Evolutionary conservation across 2,329 filamentous ascomycete species (phyloP).

Genomic region (Penicillium sp.): DNA sequence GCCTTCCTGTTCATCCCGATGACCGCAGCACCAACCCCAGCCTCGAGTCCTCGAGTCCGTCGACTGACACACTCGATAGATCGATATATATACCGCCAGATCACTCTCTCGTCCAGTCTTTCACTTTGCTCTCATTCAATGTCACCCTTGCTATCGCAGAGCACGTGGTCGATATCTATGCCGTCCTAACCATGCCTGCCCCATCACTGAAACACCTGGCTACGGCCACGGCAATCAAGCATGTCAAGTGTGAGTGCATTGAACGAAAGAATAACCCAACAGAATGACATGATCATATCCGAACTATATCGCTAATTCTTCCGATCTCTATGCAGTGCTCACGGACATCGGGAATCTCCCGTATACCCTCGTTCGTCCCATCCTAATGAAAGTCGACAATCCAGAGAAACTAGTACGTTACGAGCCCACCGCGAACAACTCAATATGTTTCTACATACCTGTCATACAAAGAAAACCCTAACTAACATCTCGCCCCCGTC

Average conservation of each 20-base stretch:
- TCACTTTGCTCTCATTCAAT: constrained; percentile 26
- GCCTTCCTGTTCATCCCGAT: neutral
- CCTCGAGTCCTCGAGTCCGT: neutral
- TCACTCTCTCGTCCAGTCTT: neutral
- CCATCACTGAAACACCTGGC: constrained; percentile 45
- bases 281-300: neutral
- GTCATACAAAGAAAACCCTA: neutral
- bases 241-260: constrained; percentile 43
- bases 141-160: constrained; percentile 9
- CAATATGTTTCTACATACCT: neutral
- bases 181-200: constrained; percentile 39
- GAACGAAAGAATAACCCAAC: neutral
- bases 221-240: constrained; percentile 44
- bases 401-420: constrained; percentile 71
- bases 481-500: neutral
- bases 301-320: neutral
- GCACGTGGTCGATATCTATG: constrained; percentile 15
- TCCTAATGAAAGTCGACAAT: constrained; percentile 74
- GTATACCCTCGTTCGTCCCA: constrained; percentile 67
- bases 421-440: neutral
- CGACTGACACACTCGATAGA: neutral
- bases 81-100: neutral
- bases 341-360: constrained; percentile 74
- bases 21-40: constrained; percentile 1
- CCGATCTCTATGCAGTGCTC: constrained; percentile 54